These are phyloP conservation scores for Nigrospora oryzae DNA, from an alignment of 2,329 filamentous ascomycete species.

Conservation along the genomic window DNA sequence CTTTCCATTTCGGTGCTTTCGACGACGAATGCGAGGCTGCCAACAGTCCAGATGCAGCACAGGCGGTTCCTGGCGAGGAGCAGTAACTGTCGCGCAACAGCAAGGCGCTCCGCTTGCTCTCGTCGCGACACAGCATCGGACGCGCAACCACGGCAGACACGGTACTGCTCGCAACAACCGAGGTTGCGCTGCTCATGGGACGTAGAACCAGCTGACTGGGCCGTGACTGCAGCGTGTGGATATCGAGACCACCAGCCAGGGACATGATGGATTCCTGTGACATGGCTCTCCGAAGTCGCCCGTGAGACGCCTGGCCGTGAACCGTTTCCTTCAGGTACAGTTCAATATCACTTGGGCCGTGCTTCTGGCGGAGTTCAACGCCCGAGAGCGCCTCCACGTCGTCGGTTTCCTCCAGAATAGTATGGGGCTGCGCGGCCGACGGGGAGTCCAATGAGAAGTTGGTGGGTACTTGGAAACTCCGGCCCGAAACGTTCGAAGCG, in stretches of 20 bases:
- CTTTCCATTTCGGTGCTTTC: conserved; percentile 34
- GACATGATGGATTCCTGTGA: conserved; percentile 91
- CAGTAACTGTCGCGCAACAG: conserved; percentile 46
- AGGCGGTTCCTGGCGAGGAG: conserved; percentile 21
- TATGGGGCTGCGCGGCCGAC: conserved; percentile 12
- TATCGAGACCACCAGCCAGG: conserved; percentile 78
- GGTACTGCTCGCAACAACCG: conserved; percentile 49
- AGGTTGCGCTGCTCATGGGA: conserved; percentile 41
- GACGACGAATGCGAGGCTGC: conserved; percentile 15
- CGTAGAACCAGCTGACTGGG: conserved; percentile 65
- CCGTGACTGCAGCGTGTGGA: conserved; percentile 69
- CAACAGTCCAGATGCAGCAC: conserved; percentile 12
- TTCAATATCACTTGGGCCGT: conserved; percentile 10
- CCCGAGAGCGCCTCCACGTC: conserved; percentile 22
- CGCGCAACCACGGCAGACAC: conserved; percentile 37
- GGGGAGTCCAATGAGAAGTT: conserved; percentile 13
- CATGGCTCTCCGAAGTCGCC: conserved; percentile 51
- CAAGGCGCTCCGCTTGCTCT: conserved; percentile 40
- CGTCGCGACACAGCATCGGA: conserved; percentile 43
- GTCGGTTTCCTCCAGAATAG: conserved; percentile 20
- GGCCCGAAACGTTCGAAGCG: conserved; percentile 45
- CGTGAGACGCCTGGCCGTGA: conserved; percentile 28
- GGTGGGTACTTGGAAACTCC: conserved; percentile 31
- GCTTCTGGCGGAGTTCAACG: conserved; percentile 2
- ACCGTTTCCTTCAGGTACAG: conserved; percentile 13